These are phyloP conservation scores for Parietichytrium sp. DNA, from an alignment of 108 stramenopile species.

Conservation along the genomic window DNA sequence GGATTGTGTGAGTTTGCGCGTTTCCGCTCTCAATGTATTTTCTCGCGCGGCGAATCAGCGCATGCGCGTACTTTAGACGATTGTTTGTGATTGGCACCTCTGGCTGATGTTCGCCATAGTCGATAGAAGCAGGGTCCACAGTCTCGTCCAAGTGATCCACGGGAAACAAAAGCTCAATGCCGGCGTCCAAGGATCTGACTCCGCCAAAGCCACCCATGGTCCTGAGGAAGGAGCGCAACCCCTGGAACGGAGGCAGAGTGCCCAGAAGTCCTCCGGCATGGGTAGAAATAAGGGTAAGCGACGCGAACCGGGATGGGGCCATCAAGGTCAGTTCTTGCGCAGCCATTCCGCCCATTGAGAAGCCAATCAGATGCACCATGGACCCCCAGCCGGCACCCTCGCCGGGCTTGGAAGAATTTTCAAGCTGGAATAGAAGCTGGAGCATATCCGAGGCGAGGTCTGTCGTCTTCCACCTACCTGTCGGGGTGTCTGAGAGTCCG, in stretches of 20 bases:
- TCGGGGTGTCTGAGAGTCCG: neutral
- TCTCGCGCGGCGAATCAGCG: neutral
- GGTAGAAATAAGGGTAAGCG: neutral
- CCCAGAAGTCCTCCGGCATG: constrained; percentile 36
- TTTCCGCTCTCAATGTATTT: constrained; percentile 11
- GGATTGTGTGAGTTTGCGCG: neutral
- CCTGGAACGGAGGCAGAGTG: neutral
- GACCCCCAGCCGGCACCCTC: neutral
- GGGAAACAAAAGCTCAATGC: constrained; percentile 24
- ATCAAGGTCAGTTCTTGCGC: neutral
- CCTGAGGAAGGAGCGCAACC: neutral
- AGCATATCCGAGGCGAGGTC: neutral
- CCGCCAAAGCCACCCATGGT: neutral
- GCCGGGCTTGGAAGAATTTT: too few relatives aligned
- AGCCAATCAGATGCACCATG: neutral
- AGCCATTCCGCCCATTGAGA: constrained; percentile 23
- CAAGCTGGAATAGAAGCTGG: constrained; percentile 11
- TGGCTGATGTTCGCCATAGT: neutral
- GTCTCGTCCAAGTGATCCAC: neutral
- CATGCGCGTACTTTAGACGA: neutral
- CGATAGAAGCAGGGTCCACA: neutral
- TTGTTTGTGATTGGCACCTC: neutral
- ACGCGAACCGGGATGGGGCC: neutral
- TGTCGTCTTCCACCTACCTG: neutral
- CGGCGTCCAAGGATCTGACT: neutral